Percentiles rank a stretch among this genome's conserved stretches.
These are phyloP conservation scores for Kwoniella shivajii DNA, from an alignment of 1,284 basidiomycete species.

Conservation along the genomic window DNA sequence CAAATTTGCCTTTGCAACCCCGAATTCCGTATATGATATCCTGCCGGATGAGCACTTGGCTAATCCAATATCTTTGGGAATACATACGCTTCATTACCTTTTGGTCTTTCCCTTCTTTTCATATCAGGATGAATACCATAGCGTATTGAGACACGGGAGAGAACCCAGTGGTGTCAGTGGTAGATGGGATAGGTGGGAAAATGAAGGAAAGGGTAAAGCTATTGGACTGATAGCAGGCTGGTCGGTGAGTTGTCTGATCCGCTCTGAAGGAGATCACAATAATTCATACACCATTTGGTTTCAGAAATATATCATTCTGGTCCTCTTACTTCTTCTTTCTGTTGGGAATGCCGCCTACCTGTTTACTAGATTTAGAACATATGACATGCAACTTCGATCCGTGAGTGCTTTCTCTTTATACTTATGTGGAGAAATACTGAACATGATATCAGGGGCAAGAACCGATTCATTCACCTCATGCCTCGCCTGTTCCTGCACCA, in stretches of 20 bases:
- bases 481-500: constrained; percentile 39
- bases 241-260: constrained; percentile 26
- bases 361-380: constrained; percentile 46
- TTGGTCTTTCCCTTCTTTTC: constrained; percentile 42
- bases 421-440: no score
- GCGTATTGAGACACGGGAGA: constrained; percentile 19
- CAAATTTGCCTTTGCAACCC: constrained; percentile 27
- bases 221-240: constrained; percentile 31
- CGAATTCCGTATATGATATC: constrained; percentile 36
- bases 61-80: constrained; percentile 38
- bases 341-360: constrained; percentile 44
- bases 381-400: constrained; percentile 49
- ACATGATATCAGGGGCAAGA: constrained; percentile 29
- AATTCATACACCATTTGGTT: neutral
- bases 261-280: neutral
- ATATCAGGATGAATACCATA: constrained; percentile 17
- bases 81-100: constrained; percentile 44
- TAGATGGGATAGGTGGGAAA: constrained; percentile 42
- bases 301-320: constrained; percentile 34
- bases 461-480: constrained; percentile 40
- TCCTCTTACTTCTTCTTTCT: constrained; percentile 31
- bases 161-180: constrained; percentile 24
- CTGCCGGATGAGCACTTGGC: constrained; percentile 41
- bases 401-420: constrained; percentile 23
- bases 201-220: constrained; percentile 14